These are phyloP conservation scores for Sedum album DNA, from an alignment of 164 flowering plant species.

Conservation along the genomic window DNA sequence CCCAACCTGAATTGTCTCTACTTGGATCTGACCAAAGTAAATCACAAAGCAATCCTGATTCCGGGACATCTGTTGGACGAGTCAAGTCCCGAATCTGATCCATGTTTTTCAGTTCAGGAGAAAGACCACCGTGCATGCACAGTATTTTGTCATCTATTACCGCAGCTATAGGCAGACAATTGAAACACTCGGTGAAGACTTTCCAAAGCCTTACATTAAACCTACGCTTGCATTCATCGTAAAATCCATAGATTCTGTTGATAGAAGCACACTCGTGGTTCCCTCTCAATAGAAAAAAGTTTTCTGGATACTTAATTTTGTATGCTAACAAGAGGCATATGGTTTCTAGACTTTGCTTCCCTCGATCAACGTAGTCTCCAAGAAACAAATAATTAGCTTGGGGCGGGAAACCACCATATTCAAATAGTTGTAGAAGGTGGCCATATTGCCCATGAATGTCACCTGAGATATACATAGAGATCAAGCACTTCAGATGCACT, in stretches of 20 bases:
- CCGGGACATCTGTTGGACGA: conserved; percentile 80
- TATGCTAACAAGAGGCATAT: conserved; percentile 80
- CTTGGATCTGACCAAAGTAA: conserved; percentile 87
- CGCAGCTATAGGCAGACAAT: conserved; percentile 86
- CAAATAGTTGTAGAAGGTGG: conserved; percentile 73
- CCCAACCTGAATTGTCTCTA: conserved; percentile 65
- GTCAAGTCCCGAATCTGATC: conserved; percentile 57
- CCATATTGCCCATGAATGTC: conserved; percentile 84
- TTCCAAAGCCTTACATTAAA: conserved; percentile 80
- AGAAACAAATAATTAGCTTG: conserved; percentile 64
- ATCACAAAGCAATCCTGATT: conserved; percentile 78
- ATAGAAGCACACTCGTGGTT: conserved; percentile 82
- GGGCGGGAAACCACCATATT: conserved; percentile 79
- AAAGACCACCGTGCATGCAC: conserved; percentile 94
- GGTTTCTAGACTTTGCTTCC: conserved; percentile 77
- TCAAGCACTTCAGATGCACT: background rate
- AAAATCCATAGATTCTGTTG: conserved; percentile 79
- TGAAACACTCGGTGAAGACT: conserved; percentile 65
- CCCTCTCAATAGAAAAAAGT: conserved; percentile 69
- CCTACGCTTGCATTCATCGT: conserved; percentile 82
- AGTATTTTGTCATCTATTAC: conserved; percentile 74
- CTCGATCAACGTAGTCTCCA: conserved; percentile 87
- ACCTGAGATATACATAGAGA: conserved; percentile 24
- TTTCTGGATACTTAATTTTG: conserved; percentile 75
- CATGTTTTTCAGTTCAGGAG: conserved; percentile 60